phyloP scores from a whole-genome alignment of 1,284 basidiomycete species.

The Wallemia ichthyophaga region DNA sequence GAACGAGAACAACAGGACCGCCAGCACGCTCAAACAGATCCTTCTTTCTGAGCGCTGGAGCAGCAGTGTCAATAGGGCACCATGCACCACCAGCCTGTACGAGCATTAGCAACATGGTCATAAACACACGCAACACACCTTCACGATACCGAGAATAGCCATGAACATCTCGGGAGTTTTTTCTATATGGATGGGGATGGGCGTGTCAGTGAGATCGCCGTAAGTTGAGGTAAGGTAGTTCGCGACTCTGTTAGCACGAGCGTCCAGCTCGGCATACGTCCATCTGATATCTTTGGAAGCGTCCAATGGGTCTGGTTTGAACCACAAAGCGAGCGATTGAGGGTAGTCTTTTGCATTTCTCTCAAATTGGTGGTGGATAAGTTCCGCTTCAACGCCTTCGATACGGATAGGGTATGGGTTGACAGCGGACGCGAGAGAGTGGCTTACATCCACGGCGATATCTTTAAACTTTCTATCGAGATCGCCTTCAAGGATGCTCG shows the following conservation, averaged over 20 bases:
- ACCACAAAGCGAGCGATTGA: not conserved
- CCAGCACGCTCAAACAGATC: constrained; percentile 13
- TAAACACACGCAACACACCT: not conserved
- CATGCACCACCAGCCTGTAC: constrained; percentile 14
- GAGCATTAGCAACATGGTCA: not conserved
- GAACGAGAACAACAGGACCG: constrained; percentile 8
- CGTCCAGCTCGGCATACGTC: not conserved
- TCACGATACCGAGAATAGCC: not conserved
- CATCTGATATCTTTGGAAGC: not conserved
- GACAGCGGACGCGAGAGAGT: not conserved
- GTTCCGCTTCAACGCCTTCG: not conserved
- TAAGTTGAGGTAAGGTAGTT: not conserved
- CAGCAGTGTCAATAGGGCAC: constrained; percentile 16
- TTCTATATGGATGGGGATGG: not conserved
- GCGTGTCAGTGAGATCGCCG: not conserved
- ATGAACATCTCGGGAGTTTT: not conserved
- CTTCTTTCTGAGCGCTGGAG: constrained; percentile 12
- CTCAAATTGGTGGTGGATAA: not conserved
- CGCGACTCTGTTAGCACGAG: not conserved
- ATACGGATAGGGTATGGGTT: not conserved
- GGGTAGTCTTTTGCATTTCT: not conserved
- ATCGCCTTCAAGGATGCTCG: not conserved
- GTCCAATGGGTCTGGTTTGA: not conserved
- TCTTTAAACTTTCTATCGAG: not conserved
- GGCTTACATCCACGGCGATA: not conserved